Percentiles rank a stretch among this genome's conserved stretches.
Evolutionary conservation across 1,284 basidiomycete species (phyloP).

Genomic region (Leccinum pallidistipes): DNA sequence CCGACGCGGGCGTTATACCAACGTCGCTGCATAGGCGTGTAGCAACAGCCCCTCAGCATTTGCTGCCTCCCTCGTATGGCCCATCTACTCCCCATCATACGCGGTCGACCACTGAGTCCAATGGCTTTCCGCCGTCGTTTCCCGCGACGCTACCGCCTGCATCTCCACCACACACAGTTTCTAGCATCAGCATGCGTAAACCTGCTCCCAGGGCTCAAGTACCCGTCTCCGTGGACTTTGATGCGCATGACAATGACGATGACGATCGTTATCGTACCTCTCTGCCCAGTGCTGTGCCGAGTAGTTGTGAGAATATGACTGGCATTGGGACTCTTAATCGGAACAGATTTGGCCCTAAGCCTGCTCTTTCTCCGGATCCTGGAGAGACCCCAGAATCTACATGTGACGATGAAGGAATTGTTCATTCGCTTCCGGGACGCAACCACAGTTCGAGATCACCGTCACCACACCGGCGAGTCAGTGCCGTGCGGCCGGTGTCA

Average conservation of each 20-base stretch:
- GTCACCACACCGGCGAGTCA: conserved; percentile 30
- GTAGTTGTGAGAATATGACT: conserved; percentile 55
- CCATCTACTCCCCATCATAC: conserved; percentile 20
- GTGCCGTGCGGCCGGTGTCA: conserved; percentile 31
- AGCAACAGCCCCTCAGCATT: conserved; percentile 34
- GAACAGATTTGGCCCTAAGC: conserved; percentile 28
- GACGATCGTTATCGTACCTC: conserved; percentile 40
- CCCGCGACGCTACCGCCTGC: conserved; percentile 20
- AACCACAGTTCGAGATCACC: conserved; percentile 26
- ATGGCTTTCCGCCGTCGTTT: conserved; percentile 18
- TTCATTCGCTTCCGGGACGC: conserved; percentile 15
- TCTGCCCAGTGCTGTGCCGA: conserved; percentile 52
- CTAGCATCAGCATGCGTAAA: conserved; percentile 46
- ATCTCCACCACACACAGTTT: conserved; percentile 23
- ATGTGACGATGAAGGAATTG: conserved; percentile 16
- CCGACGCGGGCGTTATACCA: conserved; percentile 27
- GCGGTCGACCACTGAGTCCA: conserved; percentile 25
- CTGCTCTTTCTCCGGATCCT: conserved; percentile 8
- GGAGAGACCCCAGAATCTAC: conserved; percentile 12
- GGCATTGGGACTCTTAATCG: conserved; percentile 54
- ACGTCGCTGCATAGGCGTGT: conserved; percentile 34
- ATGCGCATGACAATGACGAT: conserved; percentile 39
- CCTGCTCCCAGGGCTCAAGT: conserved; percentile 59
- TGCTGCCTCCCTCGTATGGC: conserved; percentile 21
- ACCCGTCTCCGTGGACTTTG: conserved; percentile 55